Evolutionary conservation across 2,329 filamentous ascomycete species (phyloP).

Genomic region (Neophaeococcomyces aloes): DNA sequence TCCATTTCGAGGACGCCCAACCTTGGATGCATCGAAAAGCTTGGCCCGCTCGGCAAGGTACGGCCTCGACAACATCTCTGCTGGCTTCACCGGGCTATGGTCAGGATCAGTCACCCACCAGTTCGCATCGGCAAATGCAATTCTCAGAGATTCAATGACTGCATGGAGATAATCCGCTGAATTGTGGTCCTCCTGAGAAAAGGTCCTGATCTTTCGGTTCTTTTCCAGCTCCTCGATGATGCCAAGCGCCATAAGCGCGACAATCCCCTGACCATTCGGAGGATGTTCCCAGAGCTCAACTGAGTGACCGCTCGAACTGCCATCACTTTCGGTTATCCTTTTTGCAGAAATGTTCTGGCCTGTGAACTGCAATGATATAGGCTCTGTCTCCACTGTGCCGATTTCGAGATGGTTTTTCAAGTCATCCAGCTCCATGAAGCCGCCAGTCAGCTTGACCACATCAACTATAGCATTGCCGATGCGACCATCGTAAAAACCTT

Average conservation of each 20-base stretch:
- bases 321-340: conserved; percentile 35
- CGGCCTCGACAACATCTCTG: conserved; percentile 55
- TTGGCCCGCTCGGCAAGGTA: conserved; percentile 64
- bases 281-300: conserved; percentile 93
- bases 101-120: conserved; percentile 83
- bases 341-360: conserved; percentile 47
- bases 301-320: conserved; percentile 13
- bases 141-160: conserved; percentile 74
- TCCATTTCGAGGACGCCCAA: conserved; percentile 53
- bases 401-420: conserved; percentile 62
- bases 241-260: conserved; percentile 86
- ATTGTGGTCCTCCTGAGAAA: conserved; percentile 66
- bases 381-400: conserved; percentile 69
- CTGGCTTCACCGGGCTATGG: conserved; percentile 50
- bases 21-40: conserved; percentile 48
- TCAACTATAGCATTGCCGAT: conserved; percentile 73
- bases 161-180: conserved; percentile 70
- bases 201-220: conserved; percentile 61
- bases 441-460: conserved; percentile 64
- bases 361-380: conserved; percentile 70
- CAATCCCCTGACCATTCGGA: conserved; percentile 90
- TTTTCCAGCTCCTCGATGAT: conserved; percentile 80
- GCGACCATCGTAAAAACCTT: conserved; percentile 79
- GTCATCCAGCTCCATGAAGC: conserved; percentile 68
- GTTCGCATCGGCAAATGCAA: conserved; percentile 77